phyloP scores from a whole-genome alignment of 768 basidiomycete genomes.

The Suillus placidus region DNA sequence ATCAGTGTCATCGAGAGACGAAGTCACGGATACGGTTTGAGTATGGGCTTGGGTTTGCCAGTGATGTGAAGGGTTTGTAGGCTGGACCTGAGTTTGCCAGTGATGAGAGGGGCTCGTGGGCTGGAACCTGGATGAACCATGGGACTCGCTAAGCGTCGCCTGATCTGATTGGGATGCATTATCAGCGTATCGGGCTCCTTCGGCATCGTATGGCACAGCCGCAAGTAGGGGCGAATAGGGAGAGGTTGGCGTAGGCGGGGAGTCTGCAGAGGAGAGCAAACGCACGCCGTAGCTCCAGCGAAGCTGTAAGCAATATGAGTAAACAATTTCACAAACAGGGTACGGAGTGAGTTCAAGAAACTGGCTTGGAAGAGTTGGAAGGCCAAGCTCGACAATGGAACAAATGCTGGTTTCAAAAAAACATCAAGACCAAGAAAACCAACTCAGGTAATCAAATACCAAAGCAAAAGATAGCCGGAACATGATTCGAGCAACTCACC shows the following conservation, averaged over 20 bases:
- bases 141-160: conserved; percentile 1
- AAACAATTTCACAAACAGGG: background rate
- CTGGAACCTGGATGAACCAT: background rate
- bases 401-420: background rate
- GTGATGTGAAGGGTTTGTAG: background rate
- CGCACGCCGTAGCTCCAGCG: conserved; percentile 95
- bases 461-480: background rate
- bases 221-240: background rate
- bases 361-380: background rate
- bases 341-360: background rate
- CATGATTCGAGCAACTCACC: conserved; percentile 46
- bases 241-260: conserved; percentile 24
- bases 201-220: background rate
- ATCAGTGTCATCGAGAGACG: background rate
- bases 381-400: background rate
- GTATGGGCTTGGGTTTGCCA: background rate
- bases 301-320: conserved; percentile 46
- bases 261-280: conserved; percentile 73
- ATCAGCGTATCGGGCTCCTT: background rate
- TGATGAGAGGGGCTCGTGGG: background rate
- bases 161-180: conserved; percentile 17
- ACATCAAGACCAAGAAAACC: background rate
- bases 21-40: background rate
- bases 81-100: background rate
- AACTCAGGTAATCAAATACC: background rate